These are phyloP conservation scores for Myxozyma udenii DNA, from an alignment of 805 yeast species.

Conservation along the genomic window DNA sequence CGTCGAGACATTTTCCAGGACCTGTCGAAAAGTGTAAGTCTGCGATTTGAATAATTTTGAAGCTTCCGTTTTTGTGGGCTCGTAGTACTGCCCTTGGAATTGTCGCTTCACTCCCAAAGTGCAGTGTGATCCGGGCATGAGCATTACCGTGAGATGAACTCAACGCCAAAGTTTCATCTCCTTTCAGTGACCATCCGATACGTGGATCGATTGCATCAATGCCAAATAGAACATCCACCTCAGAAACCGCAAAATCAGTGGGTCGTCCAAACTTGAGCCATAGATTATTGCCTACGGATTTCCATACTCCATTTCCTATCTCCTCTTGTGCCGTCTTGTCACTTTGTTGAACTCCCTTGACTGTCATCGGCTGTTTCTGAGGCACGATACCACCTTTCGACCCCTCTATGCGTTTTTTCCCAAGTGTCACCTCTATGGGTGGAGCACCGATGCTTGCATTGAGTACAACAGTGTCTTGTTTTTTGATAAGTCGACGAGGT, in stretches of 20 bases:
- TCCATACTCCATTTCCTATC: neutral
- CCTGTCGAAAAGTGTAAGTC: constrained; percentile 85
- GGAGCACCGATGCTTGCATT: constrained; percentile 17
- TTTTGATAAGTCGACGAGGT: constrained; percentile 29
- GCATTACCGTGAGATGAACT: neutral
- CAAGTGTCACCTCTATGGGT: too few species aligned
- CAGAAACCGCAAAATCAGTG: constrained; percentile 47
- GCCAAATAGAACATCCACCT: constrained; percentile 70
- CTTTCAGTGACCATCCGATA: constrained; percentile 57
- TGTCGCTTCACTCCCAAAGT: constrained; percentile 24
- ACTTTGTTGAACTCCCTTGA: too few species aligned
- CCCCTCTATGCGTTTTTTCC: too few species aligned
- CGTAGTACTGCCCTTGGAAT: constrained; percentile 38
- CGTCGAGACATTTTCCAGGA: constrained; percentile 71
- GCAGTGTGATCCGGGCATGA: constrained; percentile 36
- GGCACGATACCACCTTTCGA: constrained; percentile 28
- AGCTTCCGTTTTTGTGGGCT: constrained; percentile 47
- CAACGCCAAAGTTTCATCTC: constrained; percentile 31
- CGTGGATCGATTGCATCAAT: constrained; percentile 73
- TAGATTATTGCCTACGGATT: constrained; percentile 42
- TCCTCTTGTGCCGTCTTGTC: too few species aligned
- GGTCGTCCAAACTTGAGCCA: constrained; percentile 57
- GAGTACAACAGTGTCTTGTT: constrained; percentile 9
- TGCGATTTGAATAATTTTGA: constrained; percentile 77
- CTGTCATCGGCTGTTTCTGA: too few species aligned